These are phyloP conservation scores for Emergomyces pasteurianus DNA, from an alignment of 2,329 filamentous ascomycete species.

Conservation along the genomic window DNA sequence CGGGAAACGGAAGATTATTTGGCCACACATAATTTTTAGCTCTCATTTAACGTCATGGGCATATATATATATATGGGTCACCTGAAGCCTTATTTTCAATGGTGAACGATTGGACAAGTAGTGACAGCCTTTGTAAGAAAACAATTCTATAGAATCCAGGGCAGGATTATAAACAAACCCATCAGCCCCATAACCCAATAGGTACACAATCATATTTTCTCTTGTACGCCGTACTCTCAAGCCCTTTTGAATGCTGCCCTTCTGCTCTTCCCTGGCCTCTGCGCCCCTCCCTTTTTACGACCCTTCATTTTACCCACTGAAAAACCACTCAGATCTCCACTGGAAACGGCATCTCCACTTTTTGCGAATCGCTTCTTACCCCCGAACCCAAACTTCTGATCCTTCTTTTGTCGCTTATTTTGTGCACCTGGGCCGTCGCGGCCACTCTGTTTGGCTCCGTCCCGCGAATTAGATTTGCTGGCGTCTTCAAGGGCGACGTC, in stretches of 20 bases:
- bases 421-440: slow-evolving; percentile 29
- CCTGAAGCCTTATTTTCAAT: neutral
- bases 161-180: neutral
- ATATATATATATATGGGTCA: neutral
- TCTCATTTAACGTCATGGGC: neutral
- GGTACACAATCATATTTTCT: neutral
- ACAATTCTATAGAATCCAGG: neutral
- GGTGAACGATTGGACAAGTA: neutral
- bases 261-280: slow-evolving; percentile 41
- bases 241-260: slow-evolving; percentile 26
- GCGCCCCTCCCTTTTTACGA: slow-evolving; percentile 21
- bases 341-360: slow-evolving; percentile 78
- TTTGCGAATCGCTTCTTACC: slow-evolving; percentile 89
- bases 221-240: neutral
- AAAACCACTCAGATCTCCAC: slow-evolving; percentile 68
- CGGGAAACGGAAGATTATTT: neutral
- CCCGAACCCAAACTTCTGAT: slow-evolving; percentile 88
- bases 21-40: neutral
- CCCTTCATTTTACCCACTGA: slow-evolving; percentile 78
- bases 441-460: slow-evolving; percentile 16
- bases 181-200: neutral
- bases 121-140: neutral
- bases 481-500: slow-evolving; percentile 72
- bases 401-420: slow-evolving; percentile 79
- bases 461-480: slow-evolving; percentile 42